phyloP scores from a whole-genome alignment of 1,284 basidiomycete genomes.

The Cutaneotrichosporon dermatis region DNA sequence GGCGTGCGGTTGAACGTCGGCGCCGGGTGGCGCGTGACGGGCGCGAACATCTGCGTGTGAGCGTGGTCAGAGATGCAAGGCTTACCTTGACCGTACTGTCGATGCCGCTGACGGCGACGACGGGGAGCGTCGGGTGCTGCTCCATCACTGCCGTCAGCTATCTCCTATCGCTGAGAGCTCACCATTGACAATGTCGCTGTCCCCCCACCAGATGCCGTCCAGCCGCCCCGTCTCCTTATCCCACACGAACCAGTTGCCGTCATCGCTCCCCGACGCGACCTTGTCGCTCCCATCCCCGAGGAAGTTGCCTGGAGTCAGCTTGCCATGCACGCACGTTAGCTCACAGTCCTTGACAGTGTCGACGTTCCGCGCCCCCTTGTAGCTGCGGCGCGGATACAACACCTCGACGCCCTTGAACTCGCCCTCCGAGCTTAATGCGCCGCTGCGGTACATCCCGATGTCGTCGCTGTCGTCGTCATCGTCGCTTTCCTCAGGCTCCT shows the following conservation, averaged over 20 bases:
- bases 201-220: constrained; percentile 76
- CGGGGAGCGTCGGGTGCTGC: constrained; percentile 70
- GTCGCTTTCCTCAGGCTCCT: constrained; percentile 24
- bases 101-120: constrained; percentile 83
- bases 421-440: constrained; percentile 16
- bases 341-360: constrained; percentile 87
- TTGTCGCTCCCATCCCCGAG: constrained; percentile 71
- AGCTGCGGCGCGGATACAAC: constrained; percentile 65
- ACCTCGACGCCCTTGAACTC: constrained; percentile 53
- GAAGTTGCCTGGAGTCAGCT: constrained; percentile 64
- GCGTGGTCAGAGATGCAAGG: not conserved
- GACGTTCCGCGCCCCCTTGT: constrained; percentile 70
- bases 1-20: constrained; percentile 6
- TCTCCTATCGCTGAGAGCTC: constrained; percentile 1
- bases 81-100: constrained; percentile 78
- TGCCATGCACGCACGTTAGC: constrained; percentile 24
- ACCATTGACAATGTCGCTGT: constrained; percentile 71
- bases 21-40: not conserved
- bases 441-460: constrained; percentile 9
- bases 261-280: constrained; percentile 82
- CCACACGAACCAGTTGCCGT: constrained; percentile 74
- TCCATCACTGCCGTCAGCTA: constrained; percentile 56
- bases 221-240: constrained; percentile 62
- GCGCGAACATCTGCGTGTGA: constrained; percentile 7
- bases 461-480: constrained; percentile 26